A percentile compares a stretch with the other conserved stretches of the same genome.
phyloP scores from a whole-genome alignment of 768 basidiomycete genomes.

The Epithele typhae region DNA sequence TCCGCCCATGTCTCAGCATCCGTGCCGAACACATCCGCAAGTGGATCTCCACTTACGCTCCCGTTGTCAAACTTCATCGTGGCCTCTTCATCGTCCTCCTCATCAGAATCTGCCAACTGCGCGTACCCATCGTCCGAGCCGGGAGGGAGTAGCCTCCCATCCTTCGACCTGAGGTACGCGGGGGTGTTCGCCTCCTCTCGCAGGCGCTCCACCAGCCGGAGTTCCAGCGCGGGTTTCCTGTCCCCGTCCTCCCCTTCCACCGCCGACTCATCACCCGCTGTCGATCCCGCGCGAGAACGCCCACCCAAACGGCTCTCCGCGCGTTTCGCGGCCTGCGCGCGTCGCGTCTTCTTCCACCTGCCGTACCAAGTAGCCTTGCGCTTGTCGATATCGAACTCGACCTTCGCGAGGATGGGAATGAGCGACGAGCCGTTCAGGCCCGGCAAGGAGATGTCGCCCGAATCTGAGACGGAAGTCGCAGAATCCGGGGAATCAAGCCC shows the following conservation, averaged over 20 bases:
- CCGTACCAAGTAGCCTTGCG: slow-evolving; percentile 80
- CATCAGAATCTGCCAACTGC: slow-evolving; percentile 18
- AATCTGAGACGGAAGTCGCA: slow-evolving; percentile 27
- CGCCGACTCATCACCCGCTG: slow-evolving; percentile 13
- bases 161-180: slow-evolving; percentile 15
- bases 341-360: slow-evolving; percentile 72
- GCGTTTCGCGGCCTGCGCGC: slow-evolving; percentile 56
- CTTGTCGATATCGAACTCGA: slow-evolving; percentile 92
- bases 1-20: slow-evolving; percentile 62
- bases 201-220: slow-evolving; percentile 45
- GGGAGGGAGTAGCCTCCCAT: slow-evolving; percentile 8
- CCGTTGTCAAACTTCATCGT: slow-evolving; percentile 32
- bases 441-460: slow-evolving; percentile 56
- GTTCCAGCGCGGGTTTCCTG: slow-evolving; percentile 39
- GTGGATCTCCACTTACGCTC: slow-evolving; percentile 40
- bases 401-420: slow-evolving; percentile 85
- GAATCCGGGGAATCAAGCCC: slow-evolving; percentile 55
- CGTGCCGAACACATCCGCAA: slow-evolving; percentile 61
- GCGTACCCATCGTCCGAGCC: slow-evolving; percentile 28
- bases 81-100: slow-evolving; percentile 30
- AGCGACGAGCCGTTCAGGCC: slow-evolving; percentile 60
- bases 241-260: slow-evolving; percentile 23
- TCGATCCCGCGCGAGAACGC: slow-evolving; percentile 21
- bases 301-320: slow-evolving; percentile 36
- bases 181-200: slow-evolving; percentile 36